Evolutionary conservation across 768 basidiomycete species (phyloP).

Genomic region (Trametes punicea): DNA sequence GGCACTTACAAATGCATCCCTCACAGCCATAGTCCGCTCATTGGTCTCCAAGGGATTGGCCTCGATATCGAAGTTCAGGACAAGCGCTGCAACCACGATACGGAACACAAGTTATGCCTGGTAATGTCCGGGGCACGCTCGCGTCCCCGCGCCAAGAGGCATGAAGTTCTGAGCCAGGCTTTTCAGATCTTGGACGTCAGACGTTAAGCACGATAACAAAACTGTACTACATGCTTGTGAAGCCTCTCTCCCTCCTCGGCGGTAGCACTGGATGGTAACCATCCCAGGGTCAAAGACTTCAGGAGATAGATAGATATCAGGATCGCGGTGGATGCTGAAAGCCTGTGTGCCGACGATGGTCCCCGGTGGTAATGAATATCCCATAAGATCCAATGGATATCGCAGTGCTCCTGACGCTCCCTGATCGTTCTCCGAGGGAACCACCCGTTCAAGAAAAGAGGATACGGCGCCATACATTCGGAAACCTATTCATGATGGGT

Average conservation of each 20-base stretch:
- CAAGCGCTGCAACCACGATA: slow-evolving; percentile 48
- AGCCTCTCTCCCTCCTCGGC: not conserved
- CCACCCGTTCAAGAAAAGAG: slow-evolving; percentile 63
- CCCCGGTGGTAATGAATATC: slow-evolving; percentile 63
- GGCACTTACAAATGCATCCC: slow-evolving; percentile 61
- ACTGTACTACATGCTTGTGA: no score
- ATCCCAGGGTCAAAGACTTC: slow-evolving; percentile 71
- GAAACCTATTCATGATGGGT: no score
- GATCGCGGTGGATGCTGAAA: slow-evolving; percentile 73
- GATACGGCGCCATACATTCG: slow-evolving; percentile 63
- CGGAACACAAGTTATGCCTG: slow-evolving; percentile 60
- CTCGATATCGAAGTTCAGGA: slow-evolving; percentile 56
- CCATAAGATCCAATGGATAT: slow-evolving; percentile 55
- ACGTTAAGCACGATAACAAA: no score
- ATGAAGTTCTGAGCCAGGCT: slow-evolving; percentile 63
- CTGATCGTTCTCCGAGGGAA: slow-evolving; percentile 45
- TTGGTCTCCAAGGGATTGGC: slow-evolving; percentile 57
- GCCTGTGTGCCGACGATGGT: slow-evolving; percentile 66
- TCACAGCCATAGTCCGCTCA: slow-evolving; percentile 64
- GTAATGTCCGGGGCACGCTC: slow-evolving; percentile 65
- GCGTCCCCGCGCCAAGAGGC: slow-evolving; percentile 62
- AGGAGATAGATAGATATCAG: slow-evolving; percentile 59
- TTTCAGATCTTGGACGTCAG: no score
- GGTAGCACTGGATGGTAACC: slow-evolving; percentile 25
- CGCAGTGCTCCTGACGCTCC: slow-evolving; percentile 47